These are phyloP conservation scores for Raddia guianensis DNA, from an alignment of 176 grass and related monocot genomes.

Conservation along the genomic window DNA sequence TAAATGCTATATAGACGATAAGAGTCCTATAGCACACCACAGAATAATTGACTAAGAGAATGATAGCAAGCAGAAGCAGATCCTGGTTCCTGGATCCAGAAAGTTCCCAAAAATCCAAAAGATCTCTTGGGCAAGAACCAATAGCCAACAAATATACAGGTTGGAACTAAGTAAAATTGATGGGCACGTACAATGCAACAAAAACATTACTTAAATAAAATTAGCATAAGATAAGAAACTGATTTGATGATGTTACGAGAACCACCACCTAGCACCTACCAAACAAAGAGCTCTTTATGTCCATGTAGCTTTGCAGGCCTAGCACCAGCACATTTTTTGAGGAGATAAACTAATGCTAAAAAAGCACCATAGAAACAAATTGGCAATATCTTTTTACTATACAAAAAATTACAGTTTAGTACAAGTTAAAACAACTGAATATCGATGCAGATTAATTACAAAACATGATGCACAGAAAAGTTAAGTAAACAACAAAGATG, in stretches of 20 bases:
- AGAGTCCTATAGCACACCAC: neutral
- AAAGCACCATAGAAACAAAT: neutral
- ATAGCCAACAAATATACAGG: constrained; percentile 13
- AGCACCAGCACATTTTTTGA: neutral
- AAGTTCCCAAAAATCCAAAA: neutral
- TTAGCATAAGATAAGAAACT: constrained; percentile 6
- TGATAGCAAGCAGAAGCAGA: constrained; percentile 23
- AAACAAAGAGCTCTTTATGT: neutral
- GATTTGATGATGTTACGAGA: neutral
- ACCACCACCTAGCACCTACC: neutral
- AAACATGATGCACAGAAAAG: neutral
- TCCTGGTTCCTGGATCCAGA: neutral
- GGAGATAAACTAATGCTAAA: neutral
- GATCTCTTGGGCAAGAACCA: neutral
- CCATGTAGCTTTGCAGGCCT: neutral
- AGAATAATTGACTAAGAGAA: constrained; percentile 5
- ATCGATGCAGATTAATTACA: constrained; percentile 3
- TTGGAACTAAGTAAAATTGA: neutral
- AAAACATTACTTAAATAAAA: neutral
- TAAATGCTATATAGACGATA: neutral
- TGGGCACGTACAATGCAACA: neutral
- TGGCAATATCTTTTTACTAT: neutral
- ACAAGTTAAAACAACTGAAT: constrained; percentile 7
- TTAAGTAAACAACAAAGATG: neutral
- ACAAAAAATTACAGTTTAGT: neutral